phyloP scores from a whole-genome alignment of 1,284 basidiomycete species.

The Ceratorhiza oryzae-sativae region DNA sequence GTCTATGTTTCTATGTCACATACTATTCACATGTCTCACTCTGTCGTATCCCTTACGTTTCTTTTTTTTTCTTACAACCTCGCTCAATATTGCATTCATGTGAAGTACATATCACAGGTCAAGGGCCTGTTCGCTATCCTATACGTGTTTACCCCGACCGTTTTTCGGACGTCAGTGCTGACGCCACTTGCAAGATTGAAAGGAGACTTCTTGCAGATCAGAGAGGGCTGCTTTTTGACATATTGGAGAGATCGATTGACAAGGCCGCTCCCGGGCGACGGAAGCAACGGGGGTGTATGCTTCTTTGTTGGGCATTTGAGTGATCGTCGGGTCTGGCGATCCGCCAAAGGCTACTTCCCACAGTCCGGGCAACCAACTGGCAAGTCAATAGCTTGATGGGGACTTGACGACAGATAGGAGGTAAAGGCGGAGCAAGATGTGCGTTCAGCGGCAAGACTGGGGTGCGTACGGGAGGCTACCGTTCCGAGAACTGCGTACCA shows the following conservation, averaged over 20 bases:
- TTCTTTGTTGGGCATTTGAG: neutral
- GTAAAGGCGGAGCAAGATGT: too few species aligned
- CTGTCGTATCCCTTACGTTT: slow-evolving; percentile 21
- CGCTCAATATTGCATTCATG: slow-evolving; percentile 27
- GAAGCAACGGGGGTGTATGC: too few species aligned
- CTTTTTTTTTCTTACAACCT: slow-evolving; percentile 4
- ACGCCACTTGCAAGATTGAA: neutral
- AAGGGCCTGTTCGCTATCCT: neutral
- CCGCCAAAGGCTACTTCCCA: neutral
- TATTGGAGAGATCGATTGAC: neutral
- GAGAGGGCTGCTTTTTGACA: neutral
- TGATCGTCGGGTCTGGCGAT: neutral
- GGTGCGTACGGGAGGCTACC: neutral
- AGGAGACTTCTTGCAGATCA: neutral
- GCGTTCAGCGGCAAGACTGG: neutral
- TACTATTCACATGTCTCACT: slow-evolving; percentile 19
- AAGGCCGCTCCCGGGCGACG: neutral
- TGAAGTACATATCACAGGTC: slow-evolving; percentile 30
- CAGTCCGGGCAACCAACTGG: neutral
- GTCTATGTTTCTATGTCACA: slow-evolving; percentile 19
- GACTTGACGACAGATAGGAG: neutral
- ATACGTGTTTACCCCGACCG: neutral
- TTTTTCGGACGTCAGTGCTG: neutral
- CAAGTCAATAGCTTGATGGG: neutral
- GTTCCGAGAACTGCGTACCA: neutral